phyloP scores from a whole-genome alignment of 2,329 filamentous ascomycete genomes.

The Penicillium crustosum region DNA sequence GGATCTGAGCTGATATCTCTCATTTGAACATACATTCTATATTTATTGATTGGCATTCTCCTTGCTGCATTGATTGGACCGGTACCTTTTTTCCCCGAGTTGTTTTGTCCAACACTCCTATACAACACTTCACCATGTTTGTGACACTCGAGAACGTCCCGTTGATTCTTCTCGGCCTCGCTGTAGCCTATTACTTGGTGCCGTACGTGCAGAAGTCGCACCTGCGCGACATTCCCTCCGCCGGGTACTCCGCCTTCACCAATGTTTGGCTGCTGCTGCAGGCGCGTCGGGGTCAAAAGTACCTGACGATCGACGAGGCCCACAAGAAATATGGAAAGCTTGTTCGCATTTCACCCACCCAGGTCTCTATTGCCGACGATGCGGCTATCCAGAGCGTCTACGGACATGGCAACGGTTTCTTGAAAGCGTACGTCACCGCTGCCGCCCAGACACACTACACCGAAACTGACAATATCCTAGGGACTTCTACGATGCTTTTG shows the following conservation, averaged over 20 bases:
- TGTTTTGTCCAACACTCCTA: background rate
- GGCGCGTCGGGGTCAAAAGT: slow-evolving; percentile 65
- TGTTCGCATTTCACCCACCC: slow-evolving; percentile 79
- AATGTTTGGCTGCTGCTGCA: slow-evolving; percentile 77
- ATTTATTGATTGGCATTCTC: background rate
- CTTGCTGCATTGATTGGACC: background rate
- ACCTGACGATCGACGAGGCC: slow-evolving; percentile 63
- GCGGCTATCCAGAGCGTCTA: slow-evolving; percentile 75
- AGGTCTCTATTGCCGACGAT: slow-evolving; percentile 78
- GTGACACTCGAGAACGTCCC: slow-evolving; percentile 33
- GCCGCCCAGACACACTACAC: background rate
- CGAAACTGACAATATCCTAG: slow-evolving; percentile 41
- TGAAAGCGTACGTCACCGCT: slow-evolving; percentile 61
- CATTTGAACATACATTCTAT: background rate
- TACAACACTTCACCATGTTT: slow-evolving; percentile 29
- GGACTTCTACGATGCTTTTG: slow-evolving; percentile 88
- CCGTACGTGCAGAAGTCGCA: slow-evolving; percentile 59
- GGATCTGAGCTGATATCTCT: background rate
- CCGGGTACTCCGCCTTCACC: slow-evolving; percentile 62
- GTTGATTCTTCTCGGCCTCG: slow-evolving; percentile 49
- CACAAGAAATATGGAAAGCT: slow-evolving; percentile 78
- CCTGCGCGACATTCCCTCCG: slow-evolving; percentile 53
- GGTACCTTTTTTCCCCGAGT: background rate
- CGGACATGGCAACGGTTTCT: slow-evolving; percentile 73
- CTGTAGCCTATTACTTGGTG: slow-evolving; percentile 56